Evolutionary conservation across 768 basidiomycete genomes (phyloP), one percentile per base, ranked within the genome.

Genomic region (Leccinum pellstonianum): DNA sequence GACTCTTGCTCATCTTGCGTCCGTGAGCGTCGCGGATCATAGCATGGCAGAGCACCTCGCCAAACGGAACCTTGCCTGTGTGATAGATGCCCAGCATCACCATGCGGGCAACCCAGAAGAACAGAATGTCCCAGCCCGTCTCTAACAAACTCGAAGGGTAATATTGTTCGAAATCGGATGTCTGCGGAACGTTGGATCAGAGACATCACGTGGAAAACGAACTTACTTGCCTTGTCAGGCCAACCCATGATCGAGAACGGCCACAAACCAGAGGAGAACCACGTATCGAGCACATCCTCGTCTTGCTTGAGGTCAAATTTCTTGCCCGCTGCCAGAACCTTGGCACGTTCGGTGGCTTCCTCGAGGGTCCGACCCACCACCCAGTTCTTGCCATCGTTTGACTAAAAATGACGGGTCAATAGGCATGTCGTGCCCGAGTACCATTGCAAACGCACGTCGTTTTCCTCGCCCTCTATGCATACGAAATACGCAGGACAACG

Each of bases 81-180:
- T 98, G 85, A 58, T 89, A 83, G 66, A 93, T 77, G 47, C 97
- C 96, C 37, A 98, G 86, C 68, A 99, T 77, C 52, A 91, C 96
- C 96, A 98, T 99, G 47, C 97, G 90, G 15, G 97, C 95, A 7
- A 98, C 96, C 97, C 97, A 99, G 85, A 98, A 98, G 83, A 95
- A 95, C n/a, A 99, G 75, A 68, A 98, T 98, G 64, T 98, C 97
- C 96, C 97, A 98, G 50, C 97, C 97, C 0, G 97, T 99, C 77
- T 98, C 97, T 31, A 98, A 84, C 48, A 98, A 66, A n/a, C 87
- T 84, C 2, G 92, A 77, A 0, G 97, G 97, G 74, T 95, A 99
- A 79, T 92, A 98, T 31, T 80, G 78, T 63, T 86, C 73, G 46
- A 93, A 66, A 70, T 98, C 96, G 4, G 77, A 62, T 0, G 29